phyloP scores from a whole-genome alignment of 257 asterid genomes.

The Hygrophila difformis region DNA sequence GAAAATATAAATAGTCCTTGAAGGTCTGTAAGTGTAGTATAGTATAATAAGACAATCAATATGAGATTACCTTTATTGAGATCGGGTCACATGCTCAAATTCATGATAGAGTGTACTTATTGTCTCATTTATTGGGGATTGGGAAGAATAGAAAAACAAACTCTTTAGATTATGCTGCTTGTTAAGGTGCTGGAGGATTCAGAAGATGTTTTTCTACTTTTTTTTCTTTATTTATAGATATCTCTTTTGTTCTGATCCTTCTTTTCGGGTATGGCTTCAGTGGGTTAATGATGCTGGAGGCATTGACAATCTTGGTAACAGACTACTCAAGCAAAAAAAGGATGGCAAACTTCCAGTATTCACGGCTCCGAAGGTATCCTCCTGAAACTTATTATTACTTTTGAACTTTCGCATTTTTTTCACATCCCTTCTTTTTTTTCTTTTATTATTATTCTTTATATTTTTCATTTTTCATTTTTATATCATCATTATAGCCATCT shows the following conservation, averaged over 20 bases:
- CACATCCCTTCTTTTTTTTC: too few relatives aligned
- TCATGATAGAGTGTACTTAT: not conserved
- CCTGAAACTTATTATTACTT: constrained; percentile 7
- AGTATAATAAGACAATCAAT: not conserved
- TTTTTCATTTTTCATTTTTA: too few relatives aligned
- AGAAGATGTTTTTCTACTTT: not conserved
- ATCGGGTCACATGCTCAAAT: not conserved
- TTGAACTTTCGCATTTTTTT: too few relatives aligned
- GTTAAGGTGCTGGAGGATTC: not conserved
- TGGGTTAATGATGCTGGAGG: constrained; percentile 88
- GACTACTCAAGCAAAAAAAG: constrained; percentile 59
- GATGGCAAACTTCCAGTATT: constrained; percentile 71
- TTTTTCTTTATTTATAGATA: constrained; percentile 1
- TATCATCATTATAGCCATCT: too few relatives aligned
- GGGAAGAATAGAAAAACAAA: not conserved
- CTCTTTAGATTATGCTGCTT: not conserved
- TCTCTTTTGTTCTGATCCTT: not conserved
- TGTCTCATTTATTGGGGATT: not conserved
- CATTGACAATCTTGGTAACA: constrained; percentile 55
- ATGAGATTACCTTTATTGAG: too few relatives aligned
- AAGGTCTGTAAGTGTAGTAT: not conserved
- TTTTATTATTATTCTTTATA: too few relatives aligned
- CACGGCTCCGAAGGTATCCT: constrained; percentile 67
- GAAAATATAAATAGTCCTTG: not conserved
- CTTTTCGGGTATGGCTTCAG: constrained; percentile 22